Evolutionary conservation across 768 basidiomycete genomes (phyloP), one percentile per base, ranked within the genome.

Genomic region (Psilocybe tampanensis): DNA sequence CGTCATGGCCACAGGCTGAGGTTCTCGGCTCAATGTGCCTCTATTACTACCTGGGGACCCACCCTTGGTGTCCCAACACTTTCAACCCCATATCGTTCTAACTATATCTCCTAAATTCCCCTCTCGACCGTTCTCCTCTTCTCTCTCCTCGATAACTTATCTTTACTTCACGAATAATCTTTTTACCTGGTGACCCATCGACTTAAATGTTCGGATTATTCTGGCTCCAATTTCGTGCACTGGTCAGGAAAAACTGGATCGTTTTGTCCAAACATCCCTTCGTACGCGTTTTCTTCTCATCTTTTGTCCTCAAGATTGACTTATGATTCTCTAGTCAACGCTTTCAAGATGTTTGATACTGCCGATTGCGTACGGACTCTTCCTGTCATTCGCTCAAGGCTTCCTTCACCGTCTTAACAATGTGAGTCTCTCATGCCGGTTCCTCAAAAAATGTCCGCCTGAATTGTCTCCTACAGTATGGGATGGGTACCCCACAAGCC

Each of bases 191-290:
- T 4, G 29, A 9, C 9, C 29, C 29, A 29, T 29, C 9, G 43
- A 44, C 18, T 44, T 23, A 23, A 17, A 74, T 74, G 73, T 54
- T 69, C 3, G 61, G 59, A 54, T 69, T 86, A 33, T 86, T 89
- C 67, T 81, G 82, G 76, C 76, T 80, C 26, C 89, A 90, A 72
- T 79, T 86, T 54, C 68, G 70, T 3, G 83, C 81, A 2, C 70
- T 90, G 19, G 79, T 82, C 54, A 80, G 84, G 81, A 90, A 90
- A 76, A 90, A 90, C 61, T 88, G 85, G 86, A 88, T 90, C 42
- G 76, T 88, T 0, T 74, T 89, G 24, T 84, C 80, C 21, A 87
- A 83, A 65, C 85, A 87, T 68, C 79, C 84, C 50, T 69, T 86
- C 66, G 87, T 89, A 32, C 15, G 56, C 57, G 8, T n/a, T 52